Base-by-base conservation (phyloP, 225 moss, liverwort and hornwort genomes). In the Thuidium tamariscinum region DNA sequence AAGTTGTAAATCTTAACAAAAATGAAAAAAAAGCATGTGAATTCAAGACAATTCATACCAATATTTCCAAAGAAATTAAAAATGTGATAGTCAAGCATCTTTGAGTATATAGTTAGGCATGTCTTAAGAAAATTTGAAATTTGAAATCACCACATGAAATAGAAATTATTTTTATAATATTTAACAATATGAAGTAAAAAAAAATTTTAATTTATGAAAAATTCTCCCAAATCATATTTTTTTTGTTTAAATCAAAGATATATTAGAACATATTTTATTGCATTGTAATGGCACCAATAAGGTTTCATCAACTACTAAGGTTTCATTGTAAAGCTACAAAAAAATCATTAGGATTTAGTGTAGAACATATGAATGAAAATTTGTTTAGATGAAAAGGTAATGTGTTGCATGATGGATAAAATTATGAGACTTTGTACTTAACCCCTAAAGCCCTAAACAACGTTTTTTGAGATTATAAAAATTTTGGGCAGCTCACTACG, bases 341-440 rank as follows among this genome's bases (percentile, higher is more conserved):
- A 13, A 32, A 21, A 8, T 22, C 21, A 51, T 13, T 34, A 34
- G 34, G 4, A 34, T 74, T 49, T 51, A 51, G 21, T 1, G 9
- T 11, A 20, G 10, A 20, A 49, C 0, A 49, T 0, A 51, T 74
- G 13, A 74, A 21, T 74, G 8, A 4, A 49, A 48, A 49, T 7
- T 32, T 48, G 0, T 49, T 2, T 0, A 3, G 1, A 74, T 21
- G 5, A 34, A 74, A 21, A 30, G 1, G 21, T 32, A 1, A 30
- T 6, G 30, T 17, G 16, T 46, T 72, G 5, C 1, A 0, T 42
- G 16, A 70, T 0, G 5, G 5, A 26, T 26, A 15, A 69, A 70
- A 29, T 27, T 27, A 13, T 11, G 6, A 48, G 4, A 19, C 11
- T 18, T 48, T 11, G 7, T 32, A 30, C 4, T 9, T 44, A n/a